Percentiles rank a stretch among this genome's conserved stretches.
Evolutionary conservation across 805 yeast genomes (phyloP).

Genomic region (Starmerella sirachaensis): DNA sequence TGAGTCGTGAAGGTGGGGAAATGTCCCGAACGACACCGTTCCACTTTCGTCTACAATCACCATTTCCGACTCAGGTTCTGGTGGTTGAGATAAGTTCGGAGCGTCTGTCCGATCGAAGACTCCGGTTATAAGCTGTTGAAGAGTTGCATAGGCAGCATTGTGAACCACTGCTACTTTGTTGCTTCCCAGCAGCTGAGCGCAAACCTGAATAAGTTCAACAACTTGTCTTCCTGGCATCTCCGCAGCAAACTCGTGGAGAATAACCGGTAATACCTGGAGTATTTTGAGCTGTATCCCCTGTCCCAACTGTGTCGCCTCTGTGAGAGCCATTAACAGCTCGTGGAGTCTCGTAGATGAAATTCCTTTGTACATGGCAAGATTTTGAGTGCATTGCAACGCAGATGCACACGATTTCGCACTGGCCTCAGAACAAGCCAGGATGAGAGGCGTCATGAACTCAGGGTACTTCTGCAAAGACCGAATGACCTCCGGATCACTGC

Average conservation of each 20-base stretch:
- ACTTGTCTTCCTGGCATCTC: slow-evolving; percentile 45
- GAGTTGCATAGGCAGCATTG: slow-evolving; percentile 86
- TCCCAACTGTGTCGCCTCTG: slow-evolving; percentile 63
- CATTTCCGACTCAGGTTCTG: too few relatives aligned
- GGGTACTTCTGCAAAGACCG: slow-evolving; percentile 26
- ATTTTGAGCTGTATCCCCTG: slow-evolving; percentile 77
- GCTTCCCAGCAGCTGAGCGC: slow-evolving; percentile 57
- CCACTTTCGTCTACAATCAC: slow-evolving; percentile 25
- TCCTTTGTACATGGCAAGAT: slow-evolving; percentile 42
- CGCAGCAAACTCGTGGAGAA: slow-evolving; percentile 52
- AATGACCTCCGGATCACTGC: slow-evolving; percentile 9
- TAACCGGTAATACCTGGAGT: slow-evolving; percentile 66
- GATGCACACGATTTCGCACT: slow-evolving; percentile 62
- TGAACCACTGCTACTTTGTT: slow-evolving; percentile 65
- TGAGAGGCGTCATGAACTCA: slow-evolving; percentile 54
- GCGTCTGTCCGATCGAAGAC: slow-evolving; percentile 56
- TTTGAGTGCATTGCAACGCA: slow-evolving; percentile 60
- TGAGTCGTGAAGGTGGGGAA: slow-evolving; percentile 54
- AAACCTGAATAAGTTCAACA: slow-evolving; percentile 49
- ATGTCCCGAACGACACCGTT: slow-evolving; percentile 33
- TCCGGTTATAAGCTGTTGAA: slow-evolving; percentile 70
- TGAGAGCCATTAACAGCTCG: slow-evolving; percentile 52
- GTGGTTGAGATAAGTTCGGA: background rate
- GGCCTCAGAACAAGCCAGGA: slow-evolving; percentile 59
- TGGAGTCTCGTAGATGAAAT: slow-evolving; percentile 42